These are phyloP conservation scores for Dipodascopsis tothii DNA, from an alignment of 805 yeast genomes.

Conservation along the genomic window DNA sequence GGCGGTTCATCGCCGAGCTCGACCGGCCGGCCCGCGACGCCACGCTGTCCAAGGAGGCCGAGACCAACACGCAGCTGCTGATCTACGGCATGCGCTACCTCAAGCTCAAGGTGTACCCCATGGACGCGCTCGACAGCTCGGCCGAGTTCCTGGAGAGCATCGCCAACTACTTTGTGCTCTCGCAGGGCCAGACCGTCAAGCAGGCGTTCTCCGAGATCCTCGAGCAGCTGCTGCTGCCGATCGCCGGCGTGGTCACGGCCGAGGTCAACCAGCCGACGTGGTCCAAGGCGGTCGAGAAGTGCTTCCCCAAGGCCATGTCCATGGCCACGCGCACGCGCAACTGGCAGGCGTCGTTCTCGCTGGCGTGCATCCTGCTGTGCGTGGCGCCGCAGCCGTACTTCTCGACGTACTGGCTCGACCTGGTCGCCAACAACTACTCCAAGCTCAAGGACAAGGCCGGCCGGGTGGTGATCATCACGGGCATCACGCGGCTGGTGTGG, in stretches of 20 bases:
- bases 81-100: slow-evolving; percentile 89
- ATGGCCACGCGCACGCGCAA: slow-evolving; percentile 41
- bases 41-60: slow-evolving; percentile 38
- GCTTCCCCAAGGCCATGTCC: slow-evolving; percentile 46
- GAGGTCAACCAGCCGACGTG: slow-evolving; percentile 95
- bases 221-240: slow-evolving; percentile 63
- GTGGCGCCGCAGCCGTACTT: slow-evolving; percentile 77
- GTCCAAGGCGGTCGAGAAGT: slow-evolving; percentile 68
- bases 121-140: slow-evolving; percentile 84
- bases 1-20: slow-evolving; percentile 83
- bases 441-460: slow-evolving; percentile 58
- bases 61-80: slow-evolving; percentile 60
- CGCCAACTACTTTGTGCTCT: slow-evolving; percentile 67
- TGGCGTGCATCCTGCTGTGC: slow-evolving; percentile 66
- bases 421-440: slow-evolving; percentile 55
- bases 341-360: slow-evolving; percentile 62
- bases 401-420: slow-evolving; percentile 57
- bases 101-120: slow-evolving; percentile 67
- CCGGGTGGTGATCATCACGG: slow-evolving; percentile 52
- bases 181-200: slow-evolving; percentile 58
- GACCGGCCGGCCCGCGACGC: slow-evolving; percentile 48
- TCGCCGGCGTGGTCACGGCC: slow-evolving; percentile 81
- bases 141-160: slow-evolving; percentile 83
- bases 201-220: slow-evolving; percentile 82
- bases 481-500: slow-evolving; percentile 76